Percentiles rank a stretch among this genome's conserved stretches.
Evolutionary conservation across 768 basidiomycete species (phyloP).

Genomic region (Pleurotus sapidus): DNA sequence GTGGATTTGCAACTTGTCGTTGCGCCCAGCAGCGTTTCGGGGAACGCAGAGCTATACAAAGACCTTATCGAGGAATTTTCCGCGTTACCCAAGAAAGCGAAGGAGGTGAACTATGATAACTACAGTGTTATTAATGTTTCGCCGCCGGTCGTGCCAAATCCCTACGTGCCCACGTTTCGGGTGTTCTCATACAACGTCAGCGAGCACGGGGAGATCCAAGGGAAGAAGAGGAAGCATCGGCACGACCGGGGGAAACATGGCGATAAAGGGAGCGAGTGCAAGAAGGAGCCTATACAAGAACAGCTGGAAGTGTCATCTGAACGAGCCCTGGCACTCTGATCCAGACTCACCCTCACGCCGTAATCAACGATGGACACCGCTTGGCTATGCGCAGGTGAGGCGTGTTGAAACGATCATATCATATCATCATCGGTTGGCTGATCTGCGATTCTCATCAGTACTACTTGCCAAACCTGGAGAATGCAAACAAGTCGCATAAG

Average conservation of each 20-base stretch:
- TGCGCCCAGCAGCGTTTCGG: conserved; percentile 10
- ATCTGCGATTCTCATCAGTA: conserved; percentile 41
- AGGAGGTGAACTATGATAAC: conserved; percentile 54
- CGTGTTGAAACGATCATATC: conserved; percentile 12
- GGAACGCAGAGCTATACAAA: conserved; percentile 44
- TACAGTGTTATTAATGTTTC: conserved; percentile 78
- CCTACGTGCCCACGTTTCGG: conserved; percentile 77
- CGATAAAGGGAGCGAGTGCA: conserved; percentile 44
- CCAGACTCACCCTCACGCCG: conserved; percentile 64
- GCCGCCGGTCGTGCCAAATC: conserved; percentile 85
- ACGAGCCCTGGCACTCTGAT: conserved; percentile 60
- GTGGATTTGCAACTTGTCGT: conserved; percentile 45
- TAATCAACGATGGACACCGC: conserved; percentile 68
- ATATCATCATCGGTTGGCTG: conserved; percentile 1
- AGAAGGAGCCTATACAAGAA: conserved; percentile 47
- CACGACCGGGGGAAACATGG: conserved; percentile 45
- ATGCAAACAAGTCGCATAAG: conserved; percentile 39
- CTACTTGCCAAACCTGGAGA: conserved; percentile 56
- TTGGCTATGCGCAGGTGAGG: conserved; percentile 84
- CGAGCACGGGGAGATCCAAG: conserved; percentile 19
- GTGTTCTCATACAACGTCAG: conserved; percentile 82
- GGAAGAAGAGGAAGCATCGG: conserved; percentile 45
- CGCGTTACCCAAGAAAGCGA: conserved; percentile 50
- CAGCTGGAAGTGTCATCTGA: conserved; percentile 63
- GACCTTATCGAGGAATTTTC: conserved; percentile 64